Conservation (phyloP, 1,284 basidiomycete species). For the Apiotrichum mycotoxinovorans region DNA sequence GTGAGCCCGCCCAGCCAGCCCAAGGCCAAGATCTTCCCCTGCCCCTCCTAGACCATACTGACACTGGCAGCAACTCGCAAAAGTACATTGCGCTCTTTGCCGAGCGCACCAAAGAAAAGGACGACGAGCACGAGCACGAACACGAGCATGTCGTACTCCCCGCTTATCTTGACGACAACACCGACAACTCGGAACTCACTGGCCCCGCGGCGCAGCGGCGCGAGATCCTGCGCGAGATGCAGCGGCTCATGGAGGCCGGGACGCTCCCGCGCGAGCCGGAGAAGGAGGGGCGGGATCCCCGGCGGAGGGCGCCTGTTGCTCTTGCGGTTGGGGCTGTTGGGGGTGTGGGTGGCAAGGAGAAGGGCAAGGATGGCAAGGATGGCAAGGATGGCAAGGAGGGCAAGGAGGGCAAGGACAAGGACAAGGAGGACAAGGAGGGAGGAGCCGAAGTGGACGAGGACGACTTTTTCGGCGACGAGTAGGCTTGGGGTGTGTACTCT, state of each 20-base stretch:
- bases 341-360: slow-evolving; percentile 23
- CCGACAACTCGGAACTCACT: slow-evolving; percentile 27
- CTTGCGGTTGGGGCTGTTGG: slow-evolving; percentile 4
- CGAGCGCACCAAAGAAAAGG: slow-evolving; percentile 3
- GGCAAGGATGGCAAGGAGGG: background rate
- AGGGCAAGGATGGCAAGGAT: slow-evolving; percentile 5
- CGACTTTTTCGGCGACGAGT: slow-evolving; percentile 56
- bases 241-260: slow-evolving; percentile 61
- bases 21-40: background rate
- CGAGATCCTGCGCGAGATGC: slow-evolving; percentile 62
- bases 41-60: background rate
- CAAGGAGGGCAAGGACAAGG: slow-evolving; percentile 48
- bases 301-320: slow-evolving; percentile 3
- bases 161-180: slow-evolving; percentile 52
- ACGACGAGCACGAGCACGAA: slow-evolving; percentile 17
- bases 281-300: slow-evolving; percentile 16
- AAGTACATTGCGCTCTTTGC: slow-evolving; percentile 79
- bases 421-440: background rate
- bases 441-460: slow-evolving; percentile 32
- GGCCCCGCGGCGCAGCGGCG: slow-evolving; percentile 58
- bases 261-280: slow-evolving; percentile 65
- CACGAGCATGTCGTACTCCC: slow-evolving; percentile 35
- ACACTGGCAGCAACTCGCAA: slow-evolving; percentile 60
- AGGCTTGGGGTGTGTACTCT: background rate
- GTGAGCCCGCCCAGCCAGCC: slow-evolving; percentile 52